phyloP scores from a whole-genome alignment of 805 yeast genomes.

The Ogataea henricii region DNA sequence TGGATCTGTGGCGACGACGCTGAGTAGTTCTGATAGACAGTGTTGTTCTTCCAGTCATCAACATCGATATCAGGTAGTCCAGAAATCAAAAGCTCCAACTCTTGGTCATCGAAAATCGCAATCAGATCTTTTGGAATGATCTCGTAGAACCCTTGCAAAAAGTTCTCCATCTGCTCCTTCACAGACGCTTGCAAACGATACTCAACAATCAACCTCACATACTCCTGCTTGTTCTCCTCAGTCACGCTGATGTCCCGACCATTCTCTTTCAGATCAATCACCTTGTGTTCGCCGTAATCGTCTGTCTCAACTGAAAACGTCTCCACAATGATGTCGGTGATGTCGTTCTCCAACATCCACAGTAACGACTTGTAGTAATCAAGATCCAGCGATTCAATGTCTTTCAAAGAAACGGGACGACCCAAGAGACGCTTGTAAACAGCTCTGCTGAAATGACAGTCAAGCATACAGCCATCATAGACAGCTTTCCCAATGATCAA shows the following conservation, averaged over 20 bases:
- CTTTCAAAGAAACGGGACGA: constrained; percentile 79
- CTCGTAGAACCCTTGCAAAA: constrained; percentile 85
- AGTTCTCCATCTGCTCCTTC: constrained; percentile 81
- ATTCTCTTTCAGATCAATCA: constrained; percentile 76
- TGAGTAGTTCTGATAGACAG: constrained; percentile 78
- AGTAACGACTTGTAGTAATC: constrained; percentile 88
- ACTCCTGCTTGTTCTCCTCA: constrained; percentile 87
- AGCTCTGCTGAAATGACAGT: constrained; percentile 93
- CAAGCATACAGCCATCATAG: constrained; percentile 79
- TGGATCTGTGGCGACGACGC: constrained; percentile 83
- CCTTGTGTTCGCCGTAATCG: constrained; percentile 87
- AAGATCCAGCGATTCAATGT: constrained; percentile 90
- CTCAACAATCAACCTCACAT: constrained; percentile 83
- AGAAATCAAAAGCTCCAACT: constrained; percentile 84
- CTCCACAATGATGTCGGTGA: constrained; percentile 92
- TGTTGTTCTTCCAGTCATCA: constrained; percentile 91
- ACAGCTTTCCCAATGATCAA: constrained; percentile 93
- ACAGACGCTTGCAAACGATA: constrained; percentile 83
- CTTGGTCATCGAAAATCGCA: constrained; percentile 92
- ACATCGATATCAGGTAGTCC: constrained; percentile 97
- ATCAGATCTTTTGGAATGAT: constrained; percentile 82
- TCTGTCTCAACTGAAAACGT: constrained; percentile 92
- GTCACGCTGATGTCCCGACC: constrained; percentile 87
- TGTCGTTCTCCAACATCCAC: constrained; percentile 97
- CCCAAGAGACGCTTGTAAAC: constrained; percentile 88